phyloP scores from a whole-genome alignment of 805 yeast species.

The Kodamaea leandrae region DNA sequence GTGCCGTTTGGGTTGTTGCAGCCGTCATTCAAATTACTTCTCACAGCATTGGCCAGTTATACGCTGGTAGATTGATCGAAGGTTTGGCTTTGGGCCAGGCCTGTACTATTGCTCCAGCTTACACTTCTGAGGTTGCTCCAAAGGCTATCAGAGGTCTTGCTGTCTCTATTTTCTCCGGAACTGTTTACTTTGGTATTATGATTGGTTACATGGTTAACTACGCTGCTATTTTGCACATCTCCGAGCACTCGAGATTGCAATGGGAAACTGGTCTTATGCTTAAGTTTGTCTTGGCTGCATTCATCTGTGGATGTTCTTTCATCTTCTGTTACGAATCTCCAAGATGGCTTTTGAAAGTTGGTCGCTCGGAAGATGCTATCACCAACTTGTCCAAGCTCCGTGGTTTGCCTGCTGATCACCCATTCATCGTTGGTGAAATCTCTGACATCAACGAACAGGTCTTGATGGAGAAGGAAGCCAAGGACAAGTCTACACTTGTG shows the following conservation, averaged over 20 bases:
- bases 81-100: slow-evolving; percentile 26
- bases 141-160: slow-evolving; percentile 32
- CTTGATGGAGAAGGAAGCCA: slow-evolving; percentile 25
- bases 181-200: slow-evolving; percentile 25
- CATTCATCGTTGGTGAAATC: slow-evolving; percentile 42
- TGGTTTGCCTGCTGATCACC: slow-evolving; percentile 23
- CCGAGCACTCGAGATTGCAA: slow-evolving; percentile 16
- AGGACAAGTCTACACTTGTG: slow-evolving; percentile 10
- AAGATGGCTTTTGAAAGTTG: slow-evolving; percentile 23
- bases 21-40: slow-evolving; percentile 22
- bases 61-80: slow-evolving; percentile 24
- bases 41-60: slow-evolving; percentile 20
- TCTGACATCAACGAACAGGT: slow-evolving; percentile 39
- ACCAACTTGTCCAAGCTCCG: slow-evolving; percentile 19
- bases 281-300: slow-evolving; percentile 29
- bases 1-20: slow-evolving; percentile 26
- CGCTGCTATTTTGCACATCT: slow-evolving; percentile 43
- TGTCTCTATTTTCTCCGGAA: slow-evolving; percentile 31
- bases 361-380: slow-evolving; percentile 19
- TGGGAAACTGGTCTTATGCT: slow-evolving; percentile 21
- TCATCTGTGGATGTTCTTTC: slow-evolving; percentile 18
- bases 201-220: slow-evolving; percentile 33
- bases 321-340: slow-evolving; percentile 22
- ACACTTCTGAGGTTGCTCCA: slow-evolving; percentile 23
- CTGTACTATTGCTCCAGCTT: slow-evolving; percentile 23